Base-by-base conservation (phyloP, 2,329 filamentous ascomycete genomes). In the Amauroascus verrucosus region DNA sequence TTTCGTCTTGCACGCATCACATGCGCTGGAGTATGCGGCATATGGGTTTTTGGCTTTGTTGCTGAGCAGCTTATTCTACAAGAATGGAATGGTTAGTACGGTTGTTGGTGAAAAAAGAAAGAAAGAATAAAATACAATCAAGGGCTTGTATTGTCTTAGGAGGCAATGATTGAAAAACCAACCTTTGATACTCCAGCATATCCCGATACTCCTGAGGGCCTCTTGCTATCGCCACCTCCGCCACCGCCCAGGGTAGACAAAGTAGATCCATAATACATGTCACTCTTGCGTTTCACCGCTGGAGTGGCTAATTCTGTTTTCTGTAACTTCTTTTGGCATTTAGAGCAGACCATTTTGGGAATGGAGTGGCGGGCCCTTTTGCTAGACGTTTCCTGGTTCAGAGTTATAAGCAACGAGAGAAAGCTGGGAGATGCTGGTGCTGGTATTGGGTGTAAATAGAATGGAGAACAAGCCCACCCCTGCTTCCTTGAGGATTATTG, bases 11-110 rank as follows among this genome's bases (percentile, higher is more conserved):
- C 81, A 84, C 37, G 73, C 74, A 7, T 75, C 73, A 61, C 81
- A 84, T 0, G 77, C 75, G 61, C 78, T 81, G 8, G 80, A 75
- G 64, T 84, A 83, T 51, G 79, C 75, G 1, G 80, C 80, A 59
- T 82, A 84, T 0, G 81, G 81, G 58, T 84, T 84, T 67, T 83
- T 81, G 30, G 82, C 82, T 45, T 76, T 75, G 59, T 82, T 79
- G 54, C 80, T 83, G 30, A 83, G 69, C 3, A 84, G 72, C 65
- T 85, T 84, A 67, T 77, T 83, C 80, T 82, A 28, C 18, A 32
- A 18, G 28, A 3, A 2, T 20, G 16, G 13, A n/a, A n/a, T 20
- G 6, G 30, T 52, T 11, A 46, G 50, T 22, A 26, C 13, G 11
- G 1, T 18, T 7, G 9, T n/a, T n/a, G n/a, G n/a, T n/a, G n/a